Evolutionary conservation across 352 stramenopile genomes (phyloP).

Genomic region (Globisporangium ultimum): DNA sequence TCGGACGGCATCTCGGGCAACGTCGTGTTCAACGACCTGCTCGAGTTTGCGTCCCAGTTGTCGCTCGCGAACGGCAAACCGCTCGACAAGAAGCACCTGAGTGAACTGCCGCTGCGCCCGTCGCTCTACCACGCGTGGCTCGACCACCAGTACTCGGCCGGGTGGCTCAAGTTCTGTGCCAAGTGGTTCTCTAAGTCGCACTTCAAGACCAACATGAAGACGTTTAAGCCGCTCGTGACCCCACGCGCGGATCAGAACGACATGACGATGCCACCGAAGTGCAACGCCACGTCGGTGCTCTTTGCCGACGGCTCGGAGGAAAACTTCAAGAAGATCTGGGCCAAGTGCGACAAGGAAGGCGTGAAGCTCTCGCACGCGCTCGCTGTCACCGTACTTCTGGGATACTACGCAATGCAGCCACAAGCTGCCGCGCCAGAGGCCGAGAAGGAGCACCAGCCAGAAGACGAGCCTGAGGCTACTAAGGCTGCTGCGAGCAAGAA

Average conservation of each 20-base stretch:
- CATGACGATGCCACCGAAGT: constrained; percentile 7
- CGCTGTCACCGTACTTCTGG: constrained; percentile 3
- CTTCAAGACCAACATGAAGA: constrained; percentile 10
- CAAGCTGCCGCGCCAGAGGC: not conserved
- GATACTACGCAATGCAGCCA: constrained; percentile 11
- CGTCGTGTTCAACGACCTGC: constrained; percentile 10
- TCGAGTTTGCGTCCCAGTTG: constrained; percentile 6
- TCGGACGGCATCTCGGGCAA: constrained; percentile 10
- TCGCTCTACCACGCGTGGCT: constrained; percentile 10
- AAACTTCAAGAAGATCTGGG: constrained; percentile 11
- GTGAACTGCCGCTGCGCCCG: constrained; percentile 4
- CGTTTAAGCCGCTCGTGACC: constrained; percentile 7
- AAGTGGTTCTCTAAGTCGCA: constrained; percentile 4
- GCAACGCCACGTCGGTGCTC: constrained; percentile 11
- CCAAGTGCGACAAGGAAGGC: constrained; percentile 7
- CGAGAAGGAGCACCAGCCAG: constrained; percentile 1
- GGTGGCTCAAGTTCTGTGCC: constrained; percentile 9
- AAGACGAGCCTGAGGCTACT: constrained; percentile 2
- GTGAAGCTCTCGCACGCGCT: constrained; percentile 11
- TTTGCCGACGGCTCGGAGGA: constrained; percentile 9
- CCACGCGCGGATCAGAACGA: constrained; percentile 8
- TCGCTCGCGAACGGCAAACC: not conserved
- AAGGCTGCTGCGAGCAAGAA: not conserved
- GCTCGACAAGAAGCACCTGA: not conserved
- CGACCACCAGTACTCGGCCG: constrained; percentile 3